Base-by-base conservation (phyloP, 2,329 filamentous ascomycete species). In the Fusarium sp. region DNA sequence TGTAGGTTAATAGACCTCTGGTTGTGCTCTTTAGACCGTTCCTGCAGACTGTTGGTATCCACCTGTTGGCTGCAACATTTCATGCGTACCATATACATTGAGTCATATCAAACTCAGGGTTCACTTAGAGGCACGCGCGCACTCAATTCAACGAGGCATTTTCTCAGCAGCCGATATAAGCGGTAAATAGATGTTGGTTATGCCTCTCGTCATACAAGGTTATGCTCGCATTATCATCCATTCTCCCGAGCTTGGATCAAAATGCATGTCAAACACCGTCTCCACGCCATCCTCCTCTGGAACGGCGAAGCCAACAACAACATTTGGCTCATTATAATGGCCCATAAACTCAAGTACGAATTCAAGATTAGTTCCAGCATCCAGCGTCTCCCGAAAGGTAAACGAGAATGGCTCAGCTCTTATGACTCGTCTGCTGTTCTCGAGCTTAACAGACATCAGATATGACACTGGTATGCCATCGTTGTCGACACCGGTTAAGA, bases 301-400 rank as follows among this genome's bases (percentile, higher is more conserved):
- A 3, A 66, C 25, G 8, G 24, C 18, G 5, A 71, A 71, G 0
- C 47, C 49, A 1, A 75, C 15, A 5, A 49, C 10, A 2, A 84
- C 50, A 40, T 81, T 81, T 0, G 82, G 83, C 66, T 85, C 83
- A 4, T 78, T 77, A 30, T 85, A 85, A 54, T 85, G 79, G 0
- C 83, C 82, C 81, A 85, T 85, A 12, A 85, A 85, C 65, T 85
- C 80, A 6, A 85, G 70, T 24, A 82, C 79, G 1, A 84, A 68
- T n/a, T 77, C 79, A 22, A 83, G 52, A 5, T 73, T 30, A 6
- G 70, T 66, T 0, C 72, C 77, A 2, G 49, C 24, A 6, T 73
- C 71, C 3, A 79, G 49, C 1, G 66, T 66, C 5, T 74, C 76
- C 14, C 80, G 78, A 14, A 83, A 78, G 2, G 69, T 74, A 53